Evolutionary conservation across 768 basidiomycete species (phyloP).

Genomic region (Porpolomopsis calyptriformis): DNA sequence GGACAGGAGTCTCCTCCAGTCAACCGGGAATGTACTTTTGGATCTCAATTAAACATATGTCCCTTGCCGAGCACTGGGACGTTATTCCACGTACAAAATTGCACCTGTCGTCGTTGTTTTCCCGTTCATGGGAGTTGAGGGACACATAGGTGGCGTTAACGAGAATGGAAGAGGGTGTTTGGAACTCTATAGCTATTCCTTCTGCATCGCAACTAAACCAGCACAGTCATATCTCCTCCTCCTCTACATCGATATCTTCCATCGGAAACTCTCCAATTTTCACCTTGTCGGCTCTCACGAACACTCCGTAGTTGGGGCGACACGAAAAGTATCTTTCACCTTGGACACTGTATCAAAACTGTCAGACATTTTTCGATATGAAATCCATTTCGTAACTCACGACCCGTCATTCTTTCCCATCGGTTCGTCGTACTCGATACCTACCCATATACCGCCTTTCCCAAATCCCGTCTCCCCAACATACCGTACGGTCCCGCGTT

Average conservation of each 20-base stretch:
- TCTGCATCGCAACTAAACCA: too few relatives aligned
- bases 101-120: too few relatives aligned
- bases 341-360: conserved; percentile 47
- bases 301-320: conserved; percentile 65
- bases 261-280: conserved; percentile 80
- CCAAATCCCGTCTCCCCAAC: conserved; percentile 75
- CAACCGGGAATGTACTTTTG: too few relatives aligned
- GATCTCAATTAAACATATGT: too few relatives aligned
- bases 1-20: too few relatives aligned
- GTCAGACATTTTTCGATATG: conserved; percentile 5
- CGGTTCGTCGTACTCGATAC: conserved; percentile 92
- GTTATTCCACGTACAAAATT: too few relatives aligned
- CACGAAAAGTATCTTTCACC: conserved; percentile 83
- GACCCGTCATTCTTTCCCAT: conserved; percentile 92
- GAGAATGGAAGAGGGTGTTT: too few relatives aligned
- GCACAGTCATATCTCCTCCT: conserved; percentile 51
- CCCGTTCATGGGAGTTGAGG: too few relatives aligned
- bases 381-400: conserved; percentile 38
- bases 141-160: too few relatives aligned
- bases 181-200: too few relatives aligned
- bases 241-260: conserved; percentile 65
- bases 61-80: too few relatives aligned
- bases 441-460: conserved; percentile 70
- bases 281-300: conserved; percentile 77
- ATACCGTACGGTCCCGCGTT: conserved; percentile 79